These are phyloP conservation scores for Boletus tomentosulus DNA, from an alignment of 768 basidiomycete species.

Conservation along the genomic window DNA sequence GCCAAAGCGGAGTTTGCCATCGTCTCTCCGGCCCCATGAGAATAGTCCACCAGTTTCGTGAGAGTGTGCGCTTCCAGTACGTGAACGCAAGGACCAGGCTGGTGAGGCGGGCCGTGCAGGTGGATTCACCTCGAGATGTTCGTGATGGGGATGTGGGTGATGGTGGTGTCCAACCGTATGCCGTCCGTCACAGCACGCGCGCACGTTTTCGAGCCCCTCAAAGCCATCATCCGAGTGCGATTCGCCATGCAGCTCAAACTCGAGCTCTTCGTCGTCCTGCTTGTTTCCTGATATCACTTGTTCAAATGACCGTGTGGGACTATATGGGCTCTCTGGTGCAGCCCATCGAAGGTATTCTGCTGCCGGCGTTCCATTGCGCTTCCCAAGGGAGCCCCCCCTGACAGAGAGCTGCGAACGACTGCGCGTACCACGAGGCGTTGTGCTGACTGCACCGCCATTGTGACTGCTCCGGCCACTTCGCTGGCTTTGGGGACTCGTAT, in stretches of 20 bases:
- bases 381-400: constrained; percentile 69
- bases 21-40: constrained; percentile 60
- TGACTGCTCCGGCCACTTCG: constrained; percentile 60
- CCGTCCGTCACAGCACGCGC: constrained; percentile 84
- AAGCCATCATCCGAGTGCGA: constrained; percentile 72
- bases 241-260: constrained; percentile 81
- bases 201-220: constrained; percentile 93
- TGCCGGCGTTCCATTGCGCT: constrained; percentile 88
- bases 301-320: constrained; percentile 67
- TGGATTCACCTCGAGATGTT: constrained; percentile 49
- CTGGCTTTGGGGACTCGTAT: constrained; percentile 70
- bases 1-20: constrained; percentile 70
- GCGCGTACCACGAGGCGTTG: constrained; percentile 72
- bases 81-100: constrained; percentile 82
- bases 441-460: constrained; percentile 63
- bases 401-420: constrained; percentile 75
- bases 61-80: constrained; percentile 68
- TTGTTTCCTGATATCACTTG: constrained; percentile 36
- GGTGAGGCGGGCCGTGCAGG: constrained; percentile 66
- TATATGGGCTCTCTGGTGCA: constrained; percentile 70
- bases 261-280: constrained; percentile 60
- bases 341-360: constrained; percentile 85
- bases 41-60: constrained; percentile 68
- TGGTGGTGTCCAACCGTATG: constrained; percentile 80
- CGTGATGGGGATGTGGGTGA: constrained; percentile 52